These are phyloP conservation scores for Aspergillus sp. DNA, from an alignment of 2,329 filamentous ascomycete genomes.

Conservation along the genomic window DNA sequence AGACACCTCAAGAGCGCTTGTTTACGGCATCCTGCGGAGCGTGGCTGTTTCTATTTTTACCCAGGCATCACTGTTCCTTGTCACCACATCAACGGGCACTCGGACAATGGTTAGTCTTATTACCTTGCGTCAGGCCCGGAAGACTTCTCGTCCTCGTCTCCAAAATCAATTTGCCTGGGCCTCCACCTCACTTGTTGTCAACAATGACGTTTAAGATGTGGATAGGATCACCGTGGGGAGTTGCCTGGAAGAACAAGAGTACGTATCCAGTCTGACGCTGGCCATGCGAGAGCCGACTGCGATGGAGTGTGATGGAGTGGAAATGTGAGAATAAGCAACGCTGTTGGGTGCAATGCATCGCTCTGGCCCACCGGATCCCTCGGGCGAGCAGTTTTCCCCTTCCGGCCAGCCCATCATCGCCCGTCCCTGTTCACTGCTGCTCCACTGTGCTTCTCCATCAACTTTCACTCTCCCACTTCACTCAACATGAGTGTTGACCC, in stretches of 20 bases:
- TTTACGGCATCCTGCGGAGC: not conserved
- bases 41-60: conserved; percentile 1
- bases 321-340: conserved; percentile 1
- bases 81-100: not conserved
- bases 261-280: conserved; percentile 1
- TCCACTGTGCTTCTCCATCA: conserved; percentile 1
- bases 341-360: not conserved
- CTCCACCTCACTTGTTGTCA: not conserved
- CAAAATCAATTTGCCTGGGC: not conserved
- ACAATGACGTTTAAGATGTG: not conserved
- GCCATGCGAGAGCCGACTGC: not conserved
- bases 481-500: not conserved
- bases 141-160: not conserved
- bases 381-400: not conserved
- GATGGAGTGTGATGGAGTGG: not conserved
- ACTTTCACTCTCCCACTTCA: not conserved
- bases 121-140: not conserved
- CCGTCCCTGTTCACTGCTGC: not conserved
- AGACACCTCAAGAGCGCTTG: not conserved
- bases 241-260: conserved; percentile 1
- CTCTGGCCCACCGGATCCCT: not conserved
- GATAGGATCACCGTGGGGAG: not conserved
- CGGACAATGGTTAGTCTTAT: not conserved
- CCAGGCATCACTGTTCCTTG: not conserved
- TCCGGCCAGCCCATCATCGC: conserved; percentile 4